Conservation (phyloP, 768 basidiomycete genomes). For the Butyriboletus loyo region DNA sequence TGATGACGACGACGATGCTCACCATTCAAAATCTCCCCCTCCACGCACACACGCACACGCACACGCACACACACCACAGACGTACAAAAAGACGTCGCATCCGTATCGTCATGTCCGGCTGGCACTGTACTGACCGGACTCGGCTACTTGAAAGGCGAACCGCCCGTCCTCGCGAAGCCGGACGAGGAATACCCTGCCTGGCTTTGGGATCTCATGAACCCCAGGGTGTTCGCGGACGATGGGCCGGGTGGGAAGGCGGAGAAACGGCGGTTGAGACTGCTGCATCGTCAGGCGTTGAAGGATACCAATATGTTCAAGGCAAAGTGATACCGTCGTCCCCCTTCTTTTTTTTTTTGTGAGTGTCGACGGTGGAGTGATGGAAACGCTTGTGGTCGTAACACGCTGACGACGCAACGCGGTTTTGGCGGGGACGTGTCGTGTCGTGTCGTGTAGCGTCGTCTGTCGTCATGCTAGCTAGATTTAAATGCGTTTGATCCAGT, state of each 20-base stretch:
- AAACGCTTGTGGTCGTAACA: too few relatives aligned
- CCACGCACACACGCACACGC: too few relatives aligned
- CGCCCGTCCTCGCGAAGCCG: constrained; percentile 67
- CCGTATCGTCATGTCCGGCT: constrained; percentile 64
- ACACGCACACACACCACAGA: too few relatives aligned
- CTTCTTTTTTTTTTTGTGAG: too few relatives aligned
- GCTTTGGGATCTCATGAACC: constrained; percentile 77
- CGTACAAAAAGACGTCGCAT: constrained; percentile 30
- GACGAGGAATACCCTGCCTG: constrained; percentile 88
- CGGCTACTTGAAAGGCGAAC: constrained; percentile 80
- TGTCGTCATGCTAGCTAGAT: background rate
- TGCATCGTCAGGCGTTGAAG: constrained; percentile 68
- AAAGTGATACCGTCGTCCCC: constrained; percentile 48
- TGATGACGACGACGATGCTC: too few relatives aligned
- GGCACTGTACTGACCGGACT: constrained; percentile 79
- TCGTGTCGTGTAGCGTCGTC: background rate
- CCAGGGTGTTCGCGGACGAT: constrained; percentile 61
- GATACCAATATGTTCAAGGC: constrained; percentile 86
- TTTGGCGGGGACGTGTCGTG: too few relatives aligned
- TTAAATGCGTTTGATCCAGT: background rate
- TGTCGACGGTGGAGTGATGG: too few relatives aligned
- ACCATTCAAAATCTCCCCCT: background rate
- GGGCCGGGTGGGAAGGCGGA: constrained; percentile 70
- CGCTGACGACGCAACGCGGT: too few relatives aligned
- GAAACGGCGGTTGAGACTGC: constrained; percentile 52